Conservation (phyloP, 148 eudicot species). For the Cornus kousa region DNA sequence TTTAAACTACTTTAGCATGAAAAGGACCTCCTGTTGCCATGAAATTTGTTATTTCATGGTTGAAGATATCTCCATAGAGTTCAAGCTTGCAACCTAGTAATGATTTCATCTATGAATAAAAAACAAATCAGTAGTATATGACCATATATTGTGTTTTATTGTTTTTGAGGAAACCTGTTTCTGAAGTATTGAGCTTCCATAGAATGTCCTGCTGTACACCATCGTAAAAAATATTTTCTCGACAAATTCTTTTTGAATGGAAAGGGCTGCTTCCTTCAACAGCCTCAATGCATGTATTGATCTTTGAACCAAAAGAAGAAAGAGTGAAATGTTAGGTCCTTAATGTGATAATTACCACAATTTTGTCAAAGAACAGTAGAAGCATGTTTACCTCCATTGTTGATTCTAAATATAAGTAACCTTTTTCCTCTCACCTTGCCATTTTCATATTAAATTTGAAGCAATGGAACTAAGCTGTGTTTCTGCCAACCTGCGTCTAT, state of each 20-base stretch:
- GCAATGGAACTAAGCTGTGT: neutral
- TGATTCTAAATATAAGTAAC: neutral
- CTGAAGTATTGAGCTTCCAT: no score
- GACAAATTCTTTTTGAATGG: no score
- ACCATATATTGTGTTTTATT: no score
- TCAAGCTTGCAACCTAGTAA: neutral
- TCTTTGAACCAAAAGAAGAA: neutral
- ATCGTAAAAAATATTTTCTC: no score
- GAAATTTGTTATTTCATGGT: no score
- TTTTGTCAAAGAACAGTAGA: neutral
- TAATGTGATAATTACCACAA: neutral
- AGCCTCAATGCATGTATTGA: neutral
- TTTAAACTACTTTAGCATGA: no score
- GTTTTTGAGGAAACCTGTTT: no score
- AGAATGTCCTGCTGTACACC: no score
- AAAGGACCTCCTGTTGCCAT: no score
- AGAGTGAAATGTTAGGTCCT: neutral
- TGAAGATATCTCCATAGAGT: neutral
- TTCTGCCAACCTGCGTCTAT: neutral
- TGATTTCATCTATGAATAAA: neutral
- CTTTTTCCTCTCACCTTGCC: neutral
- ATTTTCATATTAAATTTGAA: neutral
- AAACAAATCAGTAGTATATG: no score
- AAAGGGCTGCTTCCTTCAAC: neutral
- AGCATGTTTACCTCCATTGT: neutral